A percentile compares a stretch with the other conserved stretches of the same genome.
Evolutionary conservation across 495 filamentous ascomycete species (phyloP).

Genomic region (Penicillium parvum): DNA sequence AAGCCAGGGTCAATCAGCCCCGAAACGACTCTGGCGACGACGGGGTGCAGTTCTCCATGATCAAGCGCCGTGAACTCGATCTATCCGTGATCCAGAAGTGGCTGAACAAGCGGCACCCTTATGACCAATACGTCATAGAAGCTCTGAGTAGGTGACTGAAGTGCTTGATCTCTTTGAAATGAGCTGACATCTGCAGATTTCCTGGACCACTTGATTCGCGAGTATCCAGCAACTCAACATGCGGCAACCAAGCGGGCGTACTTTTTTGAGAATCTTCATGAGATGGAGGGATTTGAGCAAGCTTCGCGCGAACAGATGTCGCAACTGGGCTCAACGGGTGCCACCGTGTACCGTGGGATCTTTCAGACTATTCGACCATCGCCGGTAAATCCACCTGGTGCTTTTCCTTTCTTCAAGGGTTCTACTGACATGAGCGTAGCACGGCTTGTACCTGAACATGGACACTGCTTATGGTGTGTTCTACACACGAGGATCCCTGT

Average conservation of each 20-base stretch:
- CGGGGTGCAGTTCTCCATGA: slow-evolving; percentile 48
- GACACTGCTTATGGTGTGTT: slow-evolving; percentile 51
- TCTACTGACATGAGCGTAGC: slow-evolving; percentile 23
- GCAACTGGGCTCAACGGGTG: slow-evolving; percentile 35
- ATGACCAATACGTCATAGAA: slow-evolving; percentile 64
- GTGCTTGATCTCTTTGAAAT: slow-evolving; percentile 6
- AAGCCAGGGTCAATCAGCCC: no score
- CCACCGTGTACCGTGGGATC: slow-evolving; percentile 78
- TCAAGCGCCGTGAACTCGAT: slow-evolving; percentile 55
- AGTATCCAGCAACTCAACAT: slow-evolving; percentile 60
- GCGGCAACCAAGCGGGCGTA: slow-evolving; percentile 72
- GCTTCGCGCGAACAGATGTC: slow-evolving; percentile 7
- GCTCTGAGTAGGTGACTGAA: slow-evolving; percentile 58
- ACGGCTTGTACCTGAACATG: slow-evolving; percentile 69
- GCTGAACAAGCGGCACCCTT: slow-evolving; percentile 52
- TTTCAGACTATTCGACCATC: slow-evolving; percentile 75
- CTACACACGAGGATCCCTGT: slow-evolving; percentile 31
- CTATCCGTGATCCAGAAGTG: slow-evolving; percentile 61
- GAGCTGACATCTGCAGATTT: slow-evolving; percentile 51
- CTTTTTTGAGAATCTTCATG: slow-evolving; percentile 47
- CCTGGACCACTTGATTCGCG: slow-evolving; percentile 82
- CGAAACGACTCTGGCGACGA: slow-evolving; percentile 65
- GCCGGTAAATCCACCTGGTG: slow-evolving; percentile 34
- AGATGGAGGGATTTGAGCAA: slow-evolving; percentile 38
- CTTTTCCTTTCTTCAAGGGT: background rate